Evolutionary conservation across 2,329 filamentous ascomycete species (phyloP).

Genomic region (Colletotrichum eremochloae): DNA sequence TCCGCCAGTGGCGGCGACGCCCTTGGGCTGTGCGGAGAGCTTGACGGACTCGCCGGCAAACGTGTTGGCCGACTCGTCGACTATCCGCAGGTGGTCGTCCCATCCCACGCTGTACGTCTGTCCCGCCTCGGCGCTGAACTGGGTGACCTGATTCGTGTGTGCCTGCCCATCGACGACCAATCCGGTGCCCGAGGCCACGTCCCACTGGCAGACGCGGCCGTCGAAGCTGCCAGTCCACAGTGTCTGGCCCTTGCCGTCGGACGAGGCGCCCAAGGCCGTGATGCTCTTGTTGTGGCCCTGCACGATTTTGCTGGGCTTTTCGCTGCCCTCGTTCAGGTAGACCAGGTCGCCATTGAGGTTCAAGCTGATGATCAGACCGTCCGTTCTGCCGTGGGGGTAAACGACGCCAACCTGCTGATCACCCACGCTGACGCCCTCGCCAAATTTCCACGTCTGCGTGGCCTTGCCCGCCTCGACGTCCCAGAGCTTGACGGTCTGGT

Average conservation of each 20-base stretch:
- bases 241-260: slow-evolving; percentile 69
- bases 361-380: slow-evolving; percentile 90
- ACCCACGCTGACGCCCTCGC: slow-evolving; percentile 76
- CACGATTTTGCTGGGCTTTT: slow-evolving; percentile 77
- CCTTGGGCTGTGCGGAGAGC: slow-evolving; percentile 85
- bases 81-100: slow-evolving; percentile 89
- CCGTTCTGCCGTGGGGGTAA: slow-evolving; percentile 84
- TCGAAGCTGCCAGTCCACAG: slow-evolving; percentile 95
- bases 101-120: slow-evolving; percentile 89
- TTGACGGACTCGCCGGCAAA: slow-evolving; percentile 79
- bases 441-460: slow-evolving; percentile 87
- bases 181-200: slow-evolving; percentile 77
- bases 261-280: slow-evolving; percentile 77
- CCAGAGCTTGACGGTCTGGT: slow-evolving; percentile 96
- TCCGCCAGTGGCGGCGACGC: slow-evolving; percentile 68
- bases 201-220: slow-evolving; percentile 88
- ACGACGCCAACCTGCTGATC: slow-evolving; percentile 97
- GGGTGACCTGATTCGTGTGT: slow-evolving; percentile 88
- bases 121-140: slow-evolving; percentile 73
- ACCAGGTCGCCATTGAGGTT: slow-evolving; percentile 91
- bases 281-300: slow-evolving; percentile 94
- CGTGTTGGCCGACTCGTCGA: slow-evolving; percentile 80
- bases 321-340: slow-evolving; percentile 82
- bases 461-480: slow-evolving; percentile 84
- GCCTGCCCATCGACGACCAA: slow-evolving; percentile 81